These are phyloP conservation scores for Hymenoscyphus infarciens DNA, from an alignment of 2,329 filamentous ascomycete genomes.

Conservation along the genomic window DNA sequence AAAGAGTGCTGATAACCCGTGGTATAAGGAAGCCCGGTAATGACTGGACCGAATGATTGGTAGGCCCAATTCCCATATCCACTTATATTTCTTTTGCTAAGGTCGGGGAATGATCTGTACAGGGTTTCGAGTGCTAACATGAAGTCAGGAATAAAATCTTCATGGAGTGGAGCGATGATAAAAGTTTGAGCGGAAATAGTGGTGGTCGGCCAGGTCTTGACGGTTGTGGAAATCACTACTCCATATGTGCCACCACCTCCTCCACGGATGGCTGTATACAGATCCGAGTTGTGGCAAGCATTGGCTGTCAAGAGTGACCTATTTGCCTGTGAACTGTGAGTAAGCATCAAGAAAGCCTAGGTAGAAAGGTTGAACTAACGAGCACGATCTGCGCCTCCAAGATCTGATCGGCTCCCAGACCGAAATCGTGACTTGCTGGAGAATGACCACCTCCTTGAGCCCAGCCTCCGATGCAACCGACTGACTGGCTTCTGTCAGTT, in stretches of 20 bases:
- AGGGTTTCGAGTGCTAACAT: neutral
- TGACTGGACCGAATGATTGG: too few relatives aligned
- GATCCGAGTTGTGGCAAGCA: slow-evolving; percentile 40
- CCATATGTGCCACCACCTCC: slow-evolving; percentile 45
- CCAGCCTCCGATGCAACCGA: slow-evolving; percentile 58
- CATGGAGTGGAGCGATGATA: neutral
- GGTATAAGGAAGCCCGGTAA: too few relatives aligned
- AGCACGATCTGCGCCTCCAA: slow-evolving; percentile 53
- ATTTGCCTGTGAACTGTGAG: slow-evolving; percentile 46
- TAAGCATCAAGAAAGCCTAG: slow-evolving; percentile 44
- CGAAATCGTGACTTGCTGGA: slow-evolving; percentile 47
- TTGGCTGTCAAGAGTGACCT: slow-evolving; percentile 44
- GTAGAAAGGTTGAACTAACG: slow-evolving; percentile 47
- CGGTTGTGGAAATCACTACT: slow-evolving; percentile 35
- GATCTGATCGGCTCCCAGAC: slow-evolving; percentile 49
- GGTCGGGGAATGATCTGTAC: too few relatives aligned
- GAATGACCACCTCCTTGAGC: slow-evolving; percentile 28
- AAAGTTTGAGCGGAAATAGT: neutral
- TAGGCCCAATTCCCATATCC: too few relatives aligned
- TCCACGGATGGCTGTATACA: slow-evolving; percentile 49
- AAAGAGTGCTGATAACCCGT: too few relatives aligned
- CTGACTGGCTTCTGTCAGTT: slow-evolving; percentile 32
- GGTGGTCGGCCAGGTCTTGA: neutral
- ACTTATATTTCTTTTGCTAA: too few relatives aligned
- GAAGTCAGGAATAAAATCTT: neutral